Evolutionary conservation across 2,329 filamentous ascomycete species (phyloP).

Genomic region (Penicillium italicum): DNA sequence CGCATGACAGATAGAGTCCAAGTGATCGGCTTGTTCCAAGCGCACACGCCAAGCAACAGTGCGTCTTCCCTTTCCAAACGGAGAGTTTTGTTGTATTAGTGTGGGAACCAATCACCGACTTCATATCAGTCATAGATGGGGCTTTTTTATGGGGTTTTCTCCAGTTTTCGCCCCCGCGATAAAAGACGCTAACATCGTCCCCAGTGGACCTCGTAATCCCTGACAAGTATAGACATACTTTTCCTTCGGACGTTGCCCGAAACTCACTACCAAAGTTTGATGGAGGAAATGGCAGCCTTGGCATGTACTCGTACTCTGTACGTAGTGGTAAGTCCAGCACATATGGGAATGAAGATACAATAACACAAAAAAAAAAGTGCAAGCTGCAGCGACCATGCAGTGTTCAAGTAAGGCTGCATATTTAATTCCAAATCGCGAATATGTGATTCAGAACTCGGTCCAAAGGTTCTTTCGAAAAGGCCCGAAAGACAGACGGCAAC

Average conservation of each 20-base stretch:
- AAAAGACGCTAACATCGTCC: not conserved
- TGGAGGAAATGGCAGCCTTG: not conserved
- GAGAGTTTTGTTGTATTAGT: not conserved
- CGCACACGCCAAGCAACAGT: slow-evolving; percentile 8
- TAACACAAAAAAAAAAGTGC: not conserved
- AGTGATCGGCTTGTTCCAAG: not conserved
- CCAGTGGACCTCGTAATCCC: not conserved
- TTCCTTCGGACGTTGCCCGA: slow-evolving; percentile 3
- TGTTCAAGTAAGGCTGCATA: not conserved
- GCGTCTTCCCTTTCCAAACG: not conserved
- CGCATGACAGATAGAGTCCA: not conserved
- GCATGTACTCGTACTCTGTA: not conserved
- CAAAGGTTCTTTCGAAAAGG: too few relatives aligned
- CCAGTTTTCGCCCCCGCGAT: slow-evolving; percentile 3
- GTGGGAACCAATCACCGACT: not conserved
- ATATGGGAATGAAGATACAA: not conserved
- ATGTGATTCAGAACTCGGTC: not conserved
- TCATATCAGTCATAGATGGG: slow-evolving; percentile 1
- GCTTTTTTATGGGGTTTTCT: not conserved
- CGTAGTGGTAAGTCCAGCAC: not conserved
- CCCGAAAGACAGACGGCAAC: slow-evolving; percentile 3
- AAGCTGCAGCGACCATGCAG: not conserved
- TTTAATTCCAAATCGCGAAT: not conserved
- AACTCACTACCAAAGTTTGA: not conserved
- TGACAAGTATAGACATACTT: too few relatives aligned